Evolutionary conservation across 2,329 filamentous ascomycete genomes (phyloP), one percentile per base, ranked within the genome.

Genomic region (Emergomyces pasteurianus): DNA sequence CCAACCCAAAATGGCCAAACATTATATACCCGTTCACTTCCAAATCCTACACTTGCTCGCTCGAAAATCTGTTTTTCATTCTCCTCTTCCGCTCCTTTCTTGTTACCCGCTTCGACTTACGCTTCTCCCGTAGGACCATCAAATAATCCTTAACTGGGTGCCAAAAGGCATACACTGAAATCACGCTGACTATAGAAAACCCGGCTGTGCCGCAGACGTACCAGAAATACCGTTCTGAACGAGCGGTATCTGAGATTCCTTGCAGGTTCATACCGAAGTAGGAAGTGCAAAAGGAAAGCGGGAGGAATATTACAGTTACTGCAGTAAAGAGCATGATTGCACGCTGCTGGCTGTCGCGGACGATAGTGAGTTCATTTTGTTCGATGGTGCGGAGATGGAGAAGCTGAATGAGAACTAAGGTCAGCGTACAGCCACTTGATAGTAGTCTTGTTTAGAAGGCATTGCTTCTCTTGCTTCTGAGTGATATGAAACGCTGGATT

Each of bases 251-350:
- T 28, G 61, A 60, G n/a, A 68, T 67, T 46, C 62, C 66, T n/a
- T 49, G 50, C 1, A 63, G 34, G 34, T 67, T 67, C 66, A 67
- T 67, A 18, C 66, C 65, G 34, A 67, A 65, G 31, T 59, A 64
- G n/a, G 60, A 59, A 6, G 66, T 61, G 14, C 64, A 62, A 52
- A 67, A 66, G 8, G 58, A 56, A 28, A 66, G 23, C 9, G 66
- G 66, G 12, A 67, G 58, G 52, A 67, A 67, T 16, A 67, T 42
- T 5, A 66, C 54, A 1, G 66, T 67, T 14, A 67, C 63, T 1
- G 65, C 54, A 1, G 66, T 67, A 57, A 67, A 63, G 38, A 57
- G 60, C 34, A 61, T 46, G 14, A 64, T 60, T 31, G 61, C 58
- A 26, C 43, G 43, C 16, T 58, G 43, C 31, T 58, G 57, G 28